Percentiles rank a stretch among this genome's conserved stretches.
phyloP scores from a whole-genome alignment of 768 basidiomycete genomes.

The Collybia nuda region DNA sequence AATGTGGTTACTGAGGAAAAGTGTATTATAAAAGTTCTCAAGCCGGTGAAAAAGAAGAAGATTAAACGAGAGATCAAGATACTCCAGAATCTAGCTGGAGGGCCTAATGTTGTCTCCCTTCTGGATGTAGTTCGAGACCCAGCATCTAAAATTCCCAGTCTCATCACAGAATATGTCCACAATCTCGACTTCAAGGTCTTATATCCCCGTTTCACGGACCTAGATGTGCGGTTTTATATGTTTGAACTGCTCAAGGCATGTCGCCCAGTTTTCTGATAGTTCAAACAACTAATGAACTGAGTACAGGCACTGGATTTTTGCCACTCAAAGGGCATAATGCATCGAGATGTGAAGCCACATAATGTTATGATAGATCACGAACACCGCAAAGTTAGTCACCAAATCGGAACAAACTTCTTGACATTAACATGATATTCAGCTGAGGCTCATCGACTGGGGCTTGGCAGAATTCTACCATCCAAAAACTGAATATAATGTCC shows the following conservation, averaged over 20 bases:
- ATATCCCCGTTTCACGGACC: conserved; percentile 94
- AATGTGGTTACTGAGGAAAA: conserved; percentile 90
- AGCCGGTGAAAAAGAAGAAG: conserved; percentile 99
- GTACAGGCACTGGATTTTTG: conserved; percentile 90
- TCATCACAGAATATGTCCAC: conserved; percentile 97
- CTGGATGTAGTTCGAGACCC: conserved; percentile 96
- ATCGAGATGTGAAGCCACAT: conserved; percentile 97
- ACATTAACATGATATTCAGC: conserved; percentile 39
- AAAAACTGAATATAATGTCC: conserved; percentile 96
- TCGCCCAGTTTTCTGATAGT: neutral
- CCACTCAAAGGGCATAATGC: conserved; percentile 99
- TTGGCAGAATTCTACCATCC: conserved; percentile 98
- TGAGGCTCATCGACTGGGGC: conserved; percentile 98
- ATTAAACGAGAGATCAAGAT: conserved; percentile 99
- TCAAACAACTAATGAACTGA: conserved; percentile 9
- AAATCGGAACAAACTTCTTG: conserved; percentile 1
- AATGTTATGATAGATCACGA: conserved; percentile 99
- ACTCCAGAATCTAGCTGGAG: conserved; percentile 92
- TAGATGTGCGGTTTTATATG: conserved; percentile 96
- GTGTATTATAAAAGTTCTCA: conserved; percentile 98
- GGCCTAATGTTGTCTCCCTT: conserved; percentile 91
- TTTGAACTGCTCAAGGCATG: conserved; percentile 89
- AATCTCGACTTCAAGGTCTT: conserved; percentile 97
- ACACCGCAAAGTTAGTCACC: conserved; percentile 77
- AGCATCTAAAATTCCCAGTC: conserved; percentile 93